phyloP scores from a whole-genome alignment of 257 asterid species.

The Solanum virginianum region DNA sequence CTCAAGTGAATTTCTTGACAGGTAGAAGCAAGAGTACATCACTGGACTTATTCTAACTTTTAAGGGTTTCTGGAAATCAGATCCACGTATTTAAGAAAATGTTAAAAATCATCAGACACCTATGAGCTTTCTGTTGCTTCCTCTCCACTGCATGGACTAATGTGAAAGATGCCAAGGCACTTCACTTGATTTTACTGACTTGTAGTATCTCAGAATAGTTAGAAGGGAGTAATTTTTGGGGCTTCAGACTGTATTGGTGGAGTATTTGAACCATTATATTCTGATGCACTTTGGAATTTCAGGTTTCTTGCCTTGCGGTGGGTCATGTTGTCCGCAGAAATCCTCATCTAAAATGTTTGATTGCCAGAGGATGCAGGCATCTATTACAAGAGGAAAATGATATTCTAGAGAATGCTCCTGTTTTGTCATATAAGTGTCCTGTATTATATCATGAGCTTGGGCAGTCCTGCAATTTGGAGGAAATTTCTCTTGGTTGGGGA shows the following conservation, averaged over 20 bases:
- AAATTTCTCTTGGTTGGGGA: conserved; percentile 87
- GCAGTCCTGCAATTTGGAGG: conserved; percentile 51
- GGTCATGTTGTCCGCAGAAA: conserved; percentile 43
- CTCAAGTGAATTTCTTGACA: not conserved
- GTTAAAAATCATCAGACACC: not conserved
- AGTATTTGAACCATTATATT: not conserved
- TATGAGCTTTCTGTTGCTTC: not conserved
- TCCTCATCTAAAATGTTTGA: conserved; percentile 42
- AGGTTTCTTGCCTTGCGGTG: conserved; percentile 57
- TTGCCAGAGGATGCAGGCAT: conserved; percentile 63
- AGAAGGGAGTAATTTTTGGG: not conserved
- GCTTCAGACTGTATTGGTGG: not conserved
- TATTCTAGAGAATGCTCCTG: conserved; percentile 12
- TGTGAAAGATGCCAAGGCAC: not conserved
- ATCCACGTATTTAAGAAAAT: not conserved
- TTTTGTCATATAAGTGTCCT: conserved; percentile 12
- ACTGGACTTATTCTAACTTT: not conserved
- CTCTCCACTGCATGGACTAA: not conserved
- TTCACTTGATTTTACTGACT: not conserved
- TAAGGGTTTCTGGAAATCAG: not conserved
- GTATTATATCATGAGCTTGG: conserved; percentile 43
- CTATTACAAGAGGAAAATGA: conserved; percentile 24
- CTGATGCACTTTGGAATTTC: conserved; percentile 11
- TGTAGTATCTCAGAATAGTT: not conserved
- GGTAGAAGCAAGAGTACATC: not conserved